Evolutionary conservation across 176 grass and related monocot species (phyloP).

Genomic region (Cymbopogon citratus): DNA sequence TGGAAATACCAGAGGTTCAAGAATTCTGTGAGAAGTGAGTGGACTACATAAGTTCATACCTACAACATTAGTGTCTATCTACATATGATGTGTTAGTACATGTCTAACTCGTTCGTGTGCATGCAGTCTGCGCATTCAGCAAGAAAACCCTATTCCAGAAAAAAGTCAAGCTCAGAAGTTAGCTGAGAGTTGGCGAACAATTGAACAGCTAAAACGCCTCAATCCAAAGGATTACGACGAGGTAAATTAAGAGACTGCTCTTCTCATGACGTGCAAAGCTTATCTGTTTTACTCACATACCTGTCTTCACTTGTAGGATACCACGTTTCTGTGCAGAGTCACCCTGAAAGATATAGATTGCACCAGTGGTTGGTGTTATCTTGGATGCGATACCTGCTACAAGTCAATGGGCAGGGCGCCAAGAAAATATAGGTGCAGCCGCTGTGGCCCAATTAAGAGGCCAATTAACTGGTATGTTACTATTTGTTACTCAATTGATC

Average conservation of each 20-base stretch:
- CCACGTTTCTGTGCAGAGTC: neutral
- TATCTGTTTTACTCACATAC: neutral
- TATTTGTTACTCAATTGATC: neutral
- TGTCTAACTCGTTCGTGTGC: neutral
- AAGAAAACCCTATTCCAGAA: neutral
- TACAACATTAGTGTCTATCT: neutral
- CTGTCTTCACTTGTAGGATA: neutral
- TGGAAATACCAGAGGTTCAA: constrained; percentile 22
- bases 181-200: constrained; percentile 10
- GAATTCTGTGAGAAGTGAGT: constrained; percentile 19
- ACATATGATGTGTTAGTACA: neutral
- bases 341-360: neutral
- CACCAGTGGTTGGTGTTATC: neutral
- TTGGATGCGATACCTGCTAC: neutral
- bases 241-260: neutral
- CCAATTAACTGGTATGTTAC: constrained; percentile 11
- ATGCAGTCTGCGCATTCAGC: constrained; percentile 13
- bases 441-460: constrained; percentile 11
- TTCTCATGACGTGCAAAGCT: neutral
- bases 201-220: constrained; percentile 9
- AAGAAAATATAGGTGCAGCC: neutral
- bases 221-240: neutral
- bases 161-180: constrained; percentile 12
- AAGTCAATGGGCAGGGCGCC: neutral
- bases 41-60: neutral